Base-by-base conservation (phyloP, 352 stramenopile genomes). In the Phytopythium ostracodes region DNA sequence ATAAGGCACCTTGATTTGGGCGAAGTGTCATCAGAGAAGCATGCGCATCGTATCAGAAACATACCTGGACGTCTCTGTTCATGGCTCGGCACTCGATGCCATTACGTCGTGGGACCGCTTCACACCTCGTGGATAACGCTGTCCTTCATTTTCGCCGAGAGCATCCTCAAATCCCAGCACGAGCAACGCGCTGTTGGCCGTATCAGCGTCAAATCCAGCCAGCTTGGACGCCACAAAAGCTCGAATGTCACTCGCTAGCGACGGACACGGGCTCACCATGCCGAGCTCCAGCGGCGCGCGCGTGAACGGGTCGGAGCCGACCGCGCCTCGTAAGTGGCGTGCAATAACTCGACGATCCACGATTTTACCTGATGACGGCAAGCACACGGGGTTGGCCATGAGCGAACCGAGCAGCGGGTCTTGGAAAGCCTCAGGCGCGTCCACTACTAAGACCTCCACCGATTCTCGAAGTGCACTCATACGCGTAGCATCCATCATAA, bases 241-340 rank as follows among this genome's bases (percentile, higher is more conserved):
- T 22, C 64, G 62, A 51, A 87, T 81, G 51, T 81, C 62, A 15
- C 59, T 62, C 6, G 73, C 70, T 22, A 87, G 58, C 5, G 53
- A 25, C 14, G 70, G 64, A 33, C 68, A 79, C 8, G 77, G 70
- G 8, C 56, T 52, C 31, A 84, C 65, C 71, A 79, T 75, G 8
- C 72, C 62, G 0, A 70, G 25, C 0, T 66, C 74, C 38, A 98
- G 73, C 24, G 84, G 76, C 63, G 95, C 80, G 27, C 94, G 87
- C 67, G 92, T 98, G 77, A 98, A 98, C 25, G 96, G 96, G 74
- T 98, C 96, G 71, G 97, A 97, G 31, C 98, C 66, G 9, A 42
- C 66, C 33, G 42, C 64, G 36, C 64, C 64, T 17, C 25, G 24
- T 49, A 98, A 75, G 71, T 98, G 91, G 59, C 96, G 96, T 56